phyloP scores from a whole-genome alignment of 2,329 filamentous ascomycete genomes.

The Cercospora citrullina region DNA sequence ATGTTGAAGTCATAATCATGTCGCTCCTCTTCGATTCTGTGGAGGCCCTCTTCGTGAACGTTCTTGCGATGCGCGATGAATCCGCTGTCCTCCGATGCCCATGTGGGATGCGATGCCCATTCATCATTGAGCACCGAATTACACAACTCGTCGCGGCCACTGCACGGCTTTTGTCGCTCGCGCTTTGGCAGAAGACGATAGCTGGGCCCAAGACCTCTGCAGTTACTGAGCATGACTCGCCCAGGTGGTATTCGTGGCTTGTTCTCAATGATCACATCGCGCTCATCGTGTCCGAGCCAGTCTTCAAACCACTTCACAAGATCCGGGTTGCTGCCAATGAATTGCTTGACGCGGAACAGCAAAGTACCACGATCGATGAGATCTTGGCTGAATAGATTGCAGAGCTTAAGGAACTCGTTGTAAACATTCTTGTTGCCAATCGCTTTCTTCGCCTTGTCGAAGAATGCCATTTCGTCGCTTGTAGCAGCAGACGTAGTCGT shows the following conservation, averaged over 20 bases:
- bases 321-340: conserved; percentile 85
- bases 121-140: conserved; percentile 92
- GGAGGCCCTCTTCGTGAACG: conserved; percentile 86
- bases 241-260: conserved; percentile 72
- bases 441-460: conserved; percentile 94
- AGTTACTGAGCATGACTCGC: conserved; percentile 90
- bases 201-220: conserved; percentile 90
- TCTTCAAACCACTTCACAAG: conserved; percentile 85
- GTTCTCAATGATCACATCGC: conserved; percentile 78
- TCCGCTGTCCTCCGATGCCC: conserved; percentile 96
- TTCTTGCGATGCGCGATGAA: conserved; percentile 99
- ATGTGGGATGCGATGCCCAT: conserved; percentile 97
- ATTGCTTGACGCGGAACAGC: conserved; percentile 77
- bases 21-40: conserved; percentile 94
- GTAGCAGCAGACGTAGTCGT: conserved; percentile 70
- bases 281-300: conserved; percentile 75
- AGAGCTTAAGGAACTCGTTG: conserved; percentile 94
- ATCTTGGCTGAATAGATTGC: conserved; percentile 91
- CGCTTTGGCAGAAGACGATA: conserved; percentile 89
- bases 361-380: conserved; percentile 84
- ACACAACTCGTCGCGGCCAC: conserved; percentile 92
- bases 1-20: conserved; percentile 99
- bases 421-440: conserved; percentile 89
- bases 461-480: conserved; percentile 86
- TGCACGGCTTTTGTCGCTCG: conserved; percentile 87